Conservation (phyloP, 2,329 filamentous ascomycete genomes). For the Ustulina deusta region DNA sequence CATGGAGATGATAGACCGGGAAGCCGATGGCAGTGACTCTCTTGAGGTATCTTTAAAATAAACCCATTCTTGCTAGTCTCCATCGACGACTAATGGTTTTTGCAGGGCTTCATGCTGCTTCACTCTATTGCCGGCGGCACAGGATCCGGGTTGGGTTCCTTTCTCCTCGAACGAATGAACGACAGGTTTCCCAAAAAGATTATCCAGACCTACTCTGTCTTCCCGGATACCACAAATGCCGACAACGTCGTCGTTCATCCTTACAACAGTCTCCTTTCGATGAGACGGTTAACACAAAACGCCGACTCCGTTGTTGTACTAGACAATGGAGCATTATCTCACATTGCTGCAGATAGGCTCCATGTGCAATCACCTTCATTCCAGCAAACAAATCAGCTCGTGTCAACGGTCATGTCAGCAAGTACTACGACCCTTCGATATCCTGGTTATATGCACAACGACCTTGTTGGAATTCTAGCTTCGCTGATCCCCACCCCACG, state of each 20-base stretch:
- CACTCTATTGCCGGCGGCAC: conserved; percentile 98
- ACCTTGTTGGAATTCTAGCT: conserved; percentile 95
- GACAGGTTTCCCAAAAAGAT: conserved; percentile 99
- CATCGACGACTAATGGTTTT: conserved; percentile 14
- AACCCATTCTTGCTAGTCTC: neutral
- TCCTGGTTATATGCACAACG: conserved; percentile 99
- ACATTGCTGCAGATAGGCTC: conserved; percentile 92
- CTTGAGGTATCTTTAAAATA: conserved; percentile 72
- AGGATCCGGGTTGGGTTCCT: conserved; percentile 94
- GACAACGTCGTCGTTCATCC: conserved; percentile 96
- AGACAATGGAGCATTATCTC: conserved; percentile 92
- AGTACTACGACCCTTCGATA: conserved; percentile 97
- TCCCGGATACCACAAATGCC: conserved; percentile 89
- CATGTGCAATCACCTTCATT: conserved; percentile 97
- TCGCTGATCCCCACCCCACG: conserved; percentile 95
- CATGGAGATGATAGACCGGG: conserved; percentile 99
- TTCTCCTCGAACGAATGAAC: conserved; percentile 93
- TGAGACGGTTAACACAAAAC: conserved; percentile 92
- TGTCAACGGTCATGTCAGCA: conserved; percentile 98
- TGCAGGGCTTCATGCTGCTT: conserved; percentile 93
- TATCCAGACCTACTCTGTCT: conserved; percentile 98
- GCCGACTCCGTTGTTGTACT: conserved; percentile 97
- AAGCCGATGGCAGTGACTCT: conserved; percentile 97
- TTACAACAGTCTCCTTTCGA: conserved; percentile 94
- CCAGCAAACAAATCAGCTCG: conserved; percentile 96